Evolutionary conservation across 805 yeast species (phyloP), one percentile per base, ranked within the genome.

Genomic region (Wickerhamiella bombiphila): DNA sequence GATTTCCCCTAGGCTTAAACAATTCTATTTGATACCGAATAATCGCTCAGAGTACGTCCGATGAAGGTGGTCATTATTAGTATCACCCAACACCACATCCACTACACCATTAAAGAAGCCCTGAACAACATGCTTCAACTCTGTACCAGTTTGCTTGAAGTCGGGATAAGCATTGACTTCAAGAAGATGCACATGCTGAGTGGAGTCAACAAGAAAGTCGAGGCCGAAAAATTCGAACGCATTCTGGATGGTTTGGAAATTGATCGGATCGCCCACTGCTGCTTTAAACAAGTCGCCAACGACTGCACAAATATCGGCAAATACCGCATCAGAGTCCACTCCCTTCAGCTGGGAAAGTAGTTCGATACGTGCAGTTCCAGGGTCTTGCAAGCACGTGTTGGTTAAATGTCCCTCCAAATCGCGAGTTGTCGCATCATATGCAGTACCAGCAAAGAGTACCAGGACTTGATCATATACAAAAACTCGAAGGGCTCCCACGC

Each of bases 151-250:
- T 59, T 91, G 98, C 52, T 83, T 85, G 61, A 91, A 91, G 54
- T 91, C 98, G 1, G 98, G 98, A 53, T 78, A 91, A 13, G 97
- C 77, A 52, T 91, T 91, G 32, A 85, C 81, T 56, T 91, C 97
- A 30, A 88, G 59, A 20, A 91, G 53, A 32, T 64, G 66, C 2
- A 80, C 88, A 11, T 65, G 55, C 17, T 57, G 53, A 22, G 42
- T 39, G 22, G 70, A 61, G 48, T 74, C 76, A 14, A 91, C 80
- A 38, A 91, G 57, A 56, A 85, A 86, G 55, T 91, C 98, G 13
- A 91, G 64, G 0, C 98, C 98, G 54, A 68, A 91, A 5, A 82
- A 66, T 56, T 91, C 98, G 53, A 81, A 70, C 0, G 93, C 88
- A 56, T 83, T 83, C 1, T 61, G 58, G 41, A 86, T 53, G 0